A percentile compares a stretch with the other conserved stretches of the same genome.
Evolutionary conservation across 2,329 filamentous ascomycete species (phyloP).

Genomic region (Golovinomyces cichoracearum): DNA sequence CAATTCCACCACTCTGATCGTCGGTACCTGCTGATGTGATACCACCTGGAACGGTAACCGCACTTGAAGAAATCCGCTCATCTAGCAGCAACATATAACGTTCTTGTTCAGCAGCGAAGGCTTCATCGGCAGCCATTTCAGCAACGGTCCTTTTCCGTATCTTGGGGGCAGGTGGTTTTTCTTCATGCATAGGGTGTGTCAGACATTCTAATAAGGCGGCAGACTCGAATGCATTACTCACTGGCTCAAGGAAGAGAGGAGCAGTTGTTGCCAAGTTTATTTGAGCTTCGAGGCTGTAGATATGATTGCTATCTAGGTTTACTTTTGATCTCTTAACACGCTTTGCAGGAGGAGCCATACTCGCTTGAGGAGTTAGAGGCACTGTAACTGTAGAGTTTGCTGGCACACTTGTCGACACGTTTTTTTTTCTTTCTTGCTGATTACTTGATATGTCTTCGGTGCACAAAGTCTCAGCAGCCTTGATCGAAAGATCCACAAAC

Average conservation of each 20-base stretch:
- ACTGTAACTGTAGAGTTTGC: conserved; percentile 40
- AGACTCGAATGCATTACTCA: conserved; percentile 39
- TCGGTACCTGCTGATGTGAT: conserved; percentile 41
- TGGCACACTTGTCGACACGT: conserved; percentile 21
- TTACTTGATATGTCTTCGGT: conserved; percentile 3
- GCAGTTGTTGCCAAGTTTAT: conserved; percentile 48
- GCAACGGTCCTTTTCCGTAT: conserved; percentile 78
- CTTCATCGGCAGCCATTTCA: conserved; percentile 85
- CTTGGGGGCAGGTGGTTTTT: conserved; percentile 59
- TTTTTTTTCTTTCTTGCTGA: conserved; percentile 17
- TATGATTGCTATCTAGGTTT: conserved; percentile 48
- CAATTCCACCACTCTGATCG: conserved; percentile 40
- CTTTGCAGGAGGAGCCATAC: conserved; percentile 33
- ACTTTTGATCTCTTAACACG: conserved; percentile 44
- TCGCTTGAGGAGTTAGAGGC: conserved; percentile 33
- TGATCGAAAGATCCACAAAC: conserved; percentile 49
- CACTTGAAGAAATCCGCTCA: conserved; percentile 43
- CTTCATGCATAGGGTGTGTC: conserved; percentile 51
- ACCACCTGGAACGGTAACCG: conserved; percentile 28
- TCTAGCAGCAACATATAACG: conserved; percentile 83
- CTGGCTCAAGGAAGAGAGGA: conserved; percentile 53
- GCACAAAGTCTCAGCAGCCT: conserved; percentile 31
- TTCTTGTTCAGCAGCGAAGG: conserved; percentile 66
- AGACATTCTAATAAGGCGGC: conserved; percentile 46
- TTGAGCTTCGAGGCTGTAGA: conserved; percentile 50